Conservation (phyloP, 805 yeast species). For the Yamadazyma sp. region DNA sequence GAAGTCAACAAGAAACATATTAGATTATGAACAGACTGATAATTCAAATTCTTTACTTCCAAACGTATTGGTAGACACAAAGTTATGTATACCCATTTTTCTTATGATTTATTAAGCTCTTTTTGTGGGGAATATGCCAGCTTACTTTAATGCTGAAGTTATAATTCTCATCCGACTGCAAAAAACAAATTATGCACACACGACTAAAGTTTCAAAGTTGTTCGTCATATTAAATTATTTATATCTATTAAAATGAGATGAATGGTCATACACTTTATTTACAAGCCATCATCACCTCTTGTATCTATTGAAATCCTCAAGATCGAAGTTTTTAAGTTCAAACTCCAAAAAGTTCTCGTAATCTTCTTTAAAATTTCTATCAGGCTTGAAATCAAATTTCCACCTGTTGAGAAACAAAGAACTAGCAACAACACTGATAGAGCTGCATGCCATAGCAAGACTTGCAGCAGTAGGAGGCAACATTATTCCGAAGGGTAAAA, state of each 20-base stretch:
- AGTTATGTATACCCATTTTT: background rate
- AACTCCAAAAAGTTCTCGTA: conserved; percentile 24
- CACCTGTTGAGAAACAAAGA: conserved; percentile 73
- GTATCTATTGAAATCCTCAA: conserved; percentile 24
- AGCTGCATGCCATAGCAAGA: conserved; percentile 89
- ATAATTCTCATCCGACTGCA: background rate
- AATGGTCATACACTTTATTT: no score
- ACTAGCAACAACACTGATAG: conserved; percentile 82
- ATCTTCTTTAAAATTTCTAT: conserved; percentile 17
- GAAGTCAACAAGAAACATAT: no score
- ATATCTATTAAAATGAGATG: no score
- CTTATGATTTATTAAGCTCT: background rate
- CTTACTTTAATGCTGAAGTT: no score
- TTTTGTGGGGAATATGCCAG: background rate
- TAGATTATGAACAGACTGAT: no score
- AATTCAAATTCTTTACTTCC: no score
- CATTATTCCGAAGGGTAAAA: conserved; percentile 71
- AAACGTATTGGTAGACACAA: no score
- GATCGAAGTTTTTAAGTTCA: conserved; percentile 24
- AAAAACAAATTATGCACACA: no score
- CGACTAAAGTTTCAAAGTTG: no score
- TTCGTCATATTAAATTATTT: background rate
- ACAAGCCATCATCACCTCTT: conserved; percentile 3
- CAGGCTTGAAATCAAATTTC: conserved; percentile 38
- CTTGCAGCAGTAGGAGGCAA: conserved; percentile 90